Evolutionary conservation across 2,329 filamentous ascomycete genomes (phyloP), one percentile per base, ranked within the genome.

Genomic region (Fonsecaea erecta): DNA sequence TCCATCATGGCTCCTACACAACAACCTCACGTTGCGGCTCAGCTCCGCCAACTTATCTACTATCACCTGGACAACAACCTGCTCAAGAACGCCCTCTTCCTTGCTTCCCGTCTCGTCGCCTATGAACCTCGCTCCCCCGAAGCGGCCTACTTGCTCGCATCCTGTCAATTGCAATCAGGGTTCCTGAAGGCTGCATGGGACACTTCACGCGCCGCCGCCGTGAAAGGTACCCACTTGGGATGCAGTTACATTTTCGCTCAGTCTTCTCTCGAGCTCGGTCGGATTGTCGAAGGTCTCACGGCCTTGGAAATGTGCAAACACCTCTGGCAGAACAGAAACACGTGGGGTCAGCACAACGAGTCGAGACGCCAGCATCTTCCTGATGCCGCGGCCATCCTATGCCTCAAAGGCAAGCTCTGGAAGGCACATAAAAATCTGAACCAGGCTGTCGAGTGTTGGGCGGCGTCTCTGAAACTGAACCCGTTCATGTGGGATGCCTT

Each of bases 401-500:
- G 91, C 73, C 80, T 99, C 40, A 83, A 97, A 32, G 95, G 92
- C 28, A 97, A 96, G 78, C 82, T 99, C 30, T 94, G 93, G 80
- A 87, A 90, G 55, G 91, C 86, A 1, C 89, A 95, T 72, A 90
- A 85, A 67, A 86, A 97, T 71, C 85, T 91, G 73, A 90, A 90
- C 73, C 93, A 91, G 77, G 93, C 95, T 7, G 88, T 94, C 16
- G 86, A 90, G 70, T 92, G 87, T 76, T 98, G 95, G 75, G 92
- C 96, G 71, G 92, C 96, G 66, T 88, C 93, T 5, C 81, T 99
- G 72, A 96, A 93, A 78, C 77, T 88, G 61, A 99, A 98, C 74
- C 93, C 95, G 1, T 94, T 98, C 77, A 95, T 97, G 86, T 99
- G 95, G 95, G 95, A 99, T 81, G 93, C 94, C 0, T 98, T 98